Evolutionary conservation across 2,329 filamentous ascomycete genomes (phyloP), one percentile per base, ranked within the genome.

Genomic region (Ilyonectria robusta): DNA sequence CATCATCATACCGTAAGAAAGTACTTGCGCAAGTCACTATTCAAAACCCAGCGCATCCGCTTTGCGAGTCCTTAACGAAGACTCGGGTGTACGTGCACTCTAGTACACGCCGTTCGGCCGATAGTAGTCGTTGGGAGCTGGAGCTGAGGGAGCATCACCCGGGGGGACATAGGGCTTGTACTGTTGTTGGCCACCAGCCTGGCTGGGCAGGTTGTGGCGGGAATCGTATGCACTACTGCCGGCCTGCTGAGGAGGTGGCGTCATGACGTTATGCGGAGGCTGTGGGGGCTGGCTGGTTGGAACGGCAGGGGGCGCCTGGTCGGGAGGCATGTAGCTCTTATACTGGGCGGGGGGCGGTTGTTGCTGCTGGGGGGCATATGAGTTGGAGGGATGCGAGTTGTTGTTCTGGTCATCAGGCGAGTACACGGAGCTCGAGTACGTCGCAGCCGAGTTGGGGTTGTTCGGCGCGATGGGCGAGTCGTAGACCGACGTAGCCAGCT

Each of bases 401-500:
- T 78, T 67, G 65, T 72, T 64, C 60, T 65, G 65, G 21, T 88
- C 85, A 10, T 88, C 86, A 6, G 83, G 81, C 5, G 85, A 84
- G 73, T 87, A 86, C 33, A 81, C 81, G 0, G 85, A 84, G 47
- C 82, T 83, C 3, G 83, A 80, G 72, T 84, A 87, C 2, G 84
- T 81, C 23, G 81, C 80, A 17, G 80, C 78, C 50, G 81, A 81
- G 69, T 77, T 80, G 33, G 83, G 82, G 75, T 84, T 85, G 76
- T 87, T 84, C 6, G 85, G 79, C 13, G 85, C 88, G 44, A 93
- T 86, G 47, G 92, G 93, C 4, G 92, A 93, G 79, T 94, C 92
- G 76, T 94, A 95, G 10, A 89, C 89, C 1, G 92, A 93, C 0
- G 93, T 94, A 29, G 92, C 91, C 53, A 95, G 84, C 81, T 95